Conservation (phyloP, 257 asterid species). For the Solanum ahanhuiri region DNA sequence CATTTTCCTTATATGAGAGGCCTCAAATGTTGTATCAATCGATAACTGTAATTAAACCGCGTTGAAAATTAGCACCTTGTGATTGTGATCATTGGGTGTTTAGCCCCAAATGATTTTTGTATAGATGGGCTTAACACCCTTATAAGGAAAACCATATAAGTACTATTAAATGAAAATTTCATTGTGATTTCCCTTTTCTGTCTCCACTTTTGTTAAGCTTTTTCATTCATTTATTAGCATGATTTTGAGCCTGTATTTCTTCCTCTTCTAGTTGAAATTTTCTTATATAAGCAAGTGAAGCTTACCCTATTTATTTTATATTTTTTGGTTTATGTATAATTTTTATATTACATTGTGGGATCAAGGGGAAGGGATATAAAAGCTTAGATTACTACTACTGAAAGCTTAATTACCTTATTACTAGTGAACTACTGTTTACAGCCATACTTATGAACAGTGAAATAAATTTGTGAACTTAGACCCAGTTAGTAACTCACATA, state of each 20-base stretch:
- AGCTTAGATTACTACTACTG: neutral
- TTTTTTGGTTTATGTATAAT: neutral
- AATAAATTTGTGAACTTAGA: neutral
- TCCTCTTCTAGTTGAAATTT: neutral
- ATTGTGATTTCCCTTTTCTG: neutral
- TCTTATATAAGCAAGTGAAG: neutral
- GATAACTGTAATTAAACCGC: neutral
- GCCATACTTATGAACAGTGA: neutral
- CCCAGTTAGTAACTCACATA: neutral
- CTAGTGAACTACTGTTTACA: neutral
- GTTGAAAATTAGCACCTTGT: neutral
- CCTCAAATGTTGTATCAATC: neutral
- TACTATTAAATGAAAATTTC: neutral
- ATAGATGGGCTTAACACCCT: conserved; percentile 6
- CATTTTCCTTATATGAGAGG: neutral
- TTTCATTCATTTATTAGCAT: neutral
- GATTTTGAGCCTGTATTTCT: neutral
- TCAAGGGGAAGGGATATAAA: neutral
- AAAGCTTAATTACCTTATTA: neutral
- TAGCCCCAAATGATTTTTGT: neutral
- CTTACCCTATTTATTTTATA: neutral
- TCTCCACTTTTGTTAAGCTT: neutral
- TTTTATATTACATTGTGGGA: neutral
- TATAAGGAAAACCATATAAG: neutral
- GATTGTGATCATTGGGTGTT: neutral